phyloP scores from a whole-genome alignment of 768 basidiomycete genomes.

The Grammothele lineata region DNA sequence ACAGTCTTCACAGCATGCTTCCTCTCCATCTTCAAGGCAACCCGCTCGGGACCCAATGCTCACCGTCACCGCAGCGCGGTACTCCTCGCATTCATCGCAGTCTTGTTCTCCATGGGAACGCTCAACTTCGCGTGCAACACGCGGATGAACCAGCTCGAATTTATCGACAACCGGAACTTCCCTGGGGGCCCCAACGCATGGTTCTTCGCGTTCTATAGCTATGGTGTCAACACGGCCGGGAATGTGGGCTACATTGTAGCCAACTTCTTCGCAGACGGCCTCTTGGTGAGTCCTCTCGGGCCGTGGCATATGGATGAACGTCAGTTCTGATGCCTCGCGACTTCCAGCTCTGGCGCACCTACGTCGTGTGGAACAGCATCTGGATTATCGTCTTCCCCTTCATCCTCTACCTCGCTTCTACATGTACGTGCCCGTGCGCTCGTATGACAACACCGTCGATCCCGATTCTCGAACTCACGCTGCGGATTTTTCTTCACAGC shows the following conservation, averaged over 20 bases:
- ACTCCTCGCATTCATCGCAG: conserved; percentile 17
- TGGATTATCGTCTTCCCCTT: conserved; percentile 14
- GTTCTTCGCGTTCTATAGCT: background rate
- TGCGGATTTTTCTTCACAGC: conserved; percentile 1
- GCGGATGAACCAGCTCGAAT: conserved; percentile 14
- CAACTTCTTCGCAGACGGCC: conserved; percentile 12
- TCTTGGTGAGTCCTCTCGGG: conserved; percentile 17
- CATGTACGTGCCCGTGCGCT: conserved; percentile 9
- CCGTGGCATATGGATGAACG: background rate
- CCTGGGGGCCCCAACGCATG: conserved; percentile 20
- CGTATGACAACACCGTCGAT: no score
- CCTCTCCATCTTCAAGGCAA: background rate
- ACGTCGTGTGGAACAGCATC: conserved; percentile 16
- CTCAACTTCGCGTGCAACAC: conserved; percentile 16
- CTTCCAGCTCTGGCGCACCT: conserved; percentile 21
- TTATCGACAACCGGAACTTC: conserved; percentile 19
- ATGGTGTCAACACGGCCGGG: background rate
- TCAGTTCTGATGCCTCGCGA: background rate
- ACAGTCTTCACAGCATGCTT: background rate
- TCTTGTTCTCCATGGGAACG: conserved; percentile 15
- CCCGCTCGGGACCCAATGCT: no score
- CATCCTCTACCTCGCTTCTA: conserved; percentile 11
- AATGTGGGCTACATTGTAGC: conserved; percentile 1
- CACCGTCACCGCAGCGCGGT: conserved; percentile 10
- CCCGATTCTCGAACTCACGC: background rate